Conservation (phyloP, 108 stramenopile genomes). For the Nitzschia palea region DNA sequence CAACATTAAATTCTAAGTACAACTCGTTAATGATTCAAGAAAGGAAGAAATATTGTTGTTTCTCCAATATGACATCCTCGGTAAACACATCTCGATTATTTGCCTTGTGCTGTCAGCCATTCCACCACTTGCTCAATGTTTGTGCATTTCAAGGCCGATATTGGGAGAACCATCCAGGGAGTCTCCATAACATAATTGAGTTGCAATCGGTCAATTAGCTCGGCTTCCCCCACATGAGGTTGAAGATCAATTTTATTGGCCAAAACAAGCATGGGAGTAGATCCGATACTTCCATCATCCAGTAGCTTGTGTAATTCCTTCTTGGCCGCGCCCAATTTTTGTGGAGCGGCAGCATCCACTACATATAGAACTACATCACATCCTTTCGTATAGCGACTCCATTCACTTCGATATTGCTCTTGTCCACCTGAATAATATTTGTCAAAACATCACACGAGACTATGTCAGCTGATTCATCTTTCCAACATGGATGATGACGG, state of each 20-base stretch:
- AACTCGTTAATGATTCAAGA: no score
- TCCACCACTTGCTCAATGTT: conserved; percentile 95
- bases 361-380: conserved; percentile 96
- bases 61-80: no score
- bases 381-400: conserved; percentile 92
- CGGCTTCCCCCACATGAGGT: conserved; percentile 83
- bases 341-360: conserved; percentile 90
- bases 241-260: conserved; percentile 96
- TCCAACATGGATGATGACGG: no score
- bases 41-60: no score
- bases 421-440: conserved; percentile 66
- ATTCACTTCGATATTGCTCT: conserved; percentile 92
- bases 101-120: conserved; percentile 92
- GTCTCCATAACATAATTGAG: conserved; percentile 96
- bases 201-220: conserved; percentile 89
- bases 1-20: neutral
- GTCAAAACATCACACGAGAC: neutral
- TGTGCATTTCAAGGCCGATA: conserved; percentile 83
- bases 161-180: conserved; percentile 96
- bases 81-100: conserved; percentile 24
- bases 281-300: conserved; percentile 88
- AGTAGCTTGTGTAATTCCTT: conserved; percentile 94
- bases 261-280: conserved; percentile 87
- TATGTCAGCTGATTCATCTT: no score
- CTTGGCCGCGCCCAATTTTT: conserved; percentile 85